These are phyloP conservation scores for Penicillium macrosclerotiorum DNA, from an alignment of 495 filamentous ascomycete genomes.

Conservation along the genomic window DNA sequence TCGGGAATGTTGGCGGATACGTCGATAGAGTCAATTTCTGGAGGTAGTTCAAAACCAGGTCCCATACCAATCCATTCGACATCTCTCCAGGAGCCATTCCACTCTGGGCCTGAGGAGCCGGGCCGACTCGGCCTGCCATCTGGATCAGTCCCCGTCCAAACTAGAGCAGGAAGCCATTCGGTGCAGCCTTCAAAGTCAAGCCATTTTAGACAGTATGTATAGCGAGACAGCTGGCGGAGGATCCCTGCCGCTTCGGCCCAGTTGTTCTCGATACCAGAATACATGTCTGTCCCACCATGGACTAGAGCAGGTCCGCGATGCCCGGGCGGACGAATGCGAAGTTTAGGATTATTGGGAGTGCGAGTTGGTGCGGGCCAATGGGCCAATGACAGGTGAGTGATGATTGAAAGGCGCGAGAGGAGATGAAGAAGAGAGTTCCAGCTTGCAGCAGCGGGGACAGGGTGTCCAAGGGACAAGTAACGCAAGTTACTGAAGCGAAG, in stretches of 20 bases:
- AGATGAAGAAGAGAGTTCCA: slow-evolving; percentile 68
- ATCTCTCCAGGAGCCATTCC: slow-evolving; percentile 51
- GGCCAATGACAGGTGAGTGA: slow-evolving; percentile 77
- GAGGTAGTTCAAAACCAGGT: slow-evolving; percentile 40
- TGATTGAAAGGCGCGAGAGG: slow-evolving; percentile 55
- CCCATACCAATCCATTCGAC: slow-evolving; percentile 47
- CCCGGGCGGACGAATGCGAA: slow-evolving; percentile 10
- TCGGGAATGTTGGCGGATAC: background rate
- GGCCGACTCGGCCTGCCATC: slow-evolving; percentile 23
- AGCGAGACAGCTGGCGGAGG: slow-evolving; percentile 63
- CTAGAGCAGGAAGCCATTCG: slow-evolving; percentile 67
- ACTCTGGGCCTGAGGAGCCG: slow-evolving; percentile 41
- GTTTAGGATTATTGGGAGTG: slow-evolving; percentile 52
- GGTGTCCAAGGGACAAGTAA: slow-evolving; percentile 52
- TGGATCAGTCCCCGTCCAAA: slow-evolving; percentile 36
- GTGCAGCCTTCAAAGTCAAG: slow-evolving; percentile 78
- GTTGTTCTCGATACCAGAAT: slow-evolving; percentile 64
- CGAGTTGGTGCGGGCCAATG: slow-evolving; percentile 75
- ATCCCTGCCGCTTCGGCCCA: slow-evolving; percentile 68
- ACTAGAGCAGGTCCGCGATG: background rate
- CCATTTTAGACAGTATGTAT: slow-evolving; percentile 70
- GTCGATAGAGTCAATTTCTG: background rate
- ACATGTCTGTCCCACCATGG: slow-evolving; percentile 61
- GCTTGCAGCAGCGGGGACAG: slow-evolving; percentile 40
- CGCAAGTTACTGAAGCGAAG: slow-evolving; percentile 48